Evolutionary conservation across 1,139 yeast species (phyloP).

Genomic region (Taiozyma sp.): DNA sequence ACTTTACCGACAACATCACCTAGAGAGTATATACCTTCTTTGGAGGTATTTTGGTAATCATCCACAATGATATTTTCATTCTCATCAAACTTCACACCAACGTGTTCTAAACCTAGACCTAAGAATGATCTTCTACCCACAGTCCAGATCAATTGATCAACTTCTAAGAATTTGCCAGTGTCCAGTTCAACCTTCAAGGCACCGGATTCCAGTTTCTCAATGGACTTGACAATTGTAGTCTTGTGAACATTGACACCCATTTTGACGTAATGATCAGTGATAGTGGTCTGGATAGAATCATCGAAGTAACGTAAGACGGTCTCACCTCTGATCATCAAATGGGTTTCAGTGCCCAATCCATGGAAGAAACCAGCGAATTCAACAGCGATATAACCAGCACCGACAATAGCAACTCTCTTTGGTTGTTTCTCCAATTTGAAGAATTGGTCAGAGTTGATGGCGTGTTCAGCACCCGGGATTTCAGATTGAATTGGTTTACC

Average conservation of each 20-base stretch:
- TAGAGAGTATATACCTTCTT: slow-evolving; percentile 69
- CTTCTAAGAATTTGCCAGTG: slow-evolving; percentile 51
- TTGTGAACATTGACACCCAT: slow-evolving; percentile 81
- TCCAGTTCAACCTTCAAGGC: slow-evolving; percentile 56
- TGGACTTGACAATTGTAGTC: slow-evolving; percentile 47
- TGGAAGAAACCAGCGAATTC: slow-evolving; percentile 93
- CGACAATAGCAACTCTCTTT: slow-evolving; percentile 86
- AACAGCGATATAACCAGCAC: slow-evolving; percentile 97
- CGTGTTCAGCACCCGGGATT: slow-evolving; percentile 77
- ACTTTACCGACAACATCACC: slow-evolving; percentile 93
- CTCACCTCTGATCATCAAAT: slow-evolving; percentile 84
- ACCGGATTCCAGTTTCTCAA: slow-evolving; percentile 55
- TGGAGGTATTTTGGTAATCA: slow-evolving; percentile 79
- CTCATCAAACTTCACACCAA: slow-evolving; percentile 60
- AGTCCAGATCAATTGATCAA: slow-evolving; percentile 87
- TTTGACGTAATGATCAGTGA: slow-evolving; percentile 74
- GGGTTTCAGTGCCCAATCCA: slow-evolving; percentile 84
- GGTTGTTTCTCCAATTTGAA: slow-evolving; percentile 80
- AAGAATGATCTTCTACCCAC: slow-evolving; percentile 80
- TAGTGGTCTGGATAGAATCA: slow-evolving; percentile 66
- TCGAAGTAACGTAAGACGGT: slow-evolving; percentile 87
- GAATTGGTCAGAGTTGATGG: slow-evolving; percentile 89
- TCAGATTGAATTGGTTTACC: slow-evolving; percentile 75
- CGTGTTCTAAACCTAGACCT: slow-evolving; percentile 69
- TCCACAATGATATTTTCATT: slow-evolving; percentile 64